phyloP scores from a whole-genome alignment of 176 grass and related monocot genomes.

The Zea luxurians region DNA sequence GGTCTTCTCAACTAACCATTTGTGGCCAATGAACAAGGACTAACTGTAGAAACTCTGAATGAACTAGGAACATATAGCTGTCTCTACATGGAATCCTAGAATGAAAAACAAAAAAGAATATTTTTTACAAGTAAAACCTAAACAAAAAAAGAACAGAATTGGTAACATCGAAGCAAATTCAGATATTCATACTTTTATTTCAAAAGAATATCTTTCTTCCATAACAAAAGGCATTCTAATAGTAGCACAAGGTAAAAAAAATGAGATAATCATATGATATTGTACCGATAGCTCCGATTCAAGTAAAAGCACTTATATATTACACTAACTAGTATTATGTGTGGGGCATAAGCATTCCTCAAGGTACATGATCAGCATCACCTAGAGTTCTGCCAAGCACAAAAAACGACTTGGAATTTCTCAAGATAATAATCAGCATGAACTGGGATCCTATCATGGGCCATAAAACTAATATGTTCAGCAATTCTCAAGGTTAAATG shows the following conservation, averaged over 20 bases:
- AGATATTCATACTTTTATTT: constrained; percentile 7
- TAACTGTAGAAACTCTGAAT: not conserved
- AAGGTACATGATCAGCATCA: constrained; percentile 4
- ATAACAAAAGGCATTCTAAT: constrained; percentile 2
- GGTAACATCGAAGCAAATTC: constrained; percentile 1
- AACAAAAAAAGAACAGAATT: not conserved
- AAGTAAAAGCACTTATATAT: constrained; percentile 21
- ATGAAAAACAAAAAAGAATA: not conserved
- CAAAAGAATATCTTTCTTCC: not conserved
- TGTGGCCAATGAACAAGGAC: not conserved
- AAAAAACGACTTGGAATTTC: not conserved
- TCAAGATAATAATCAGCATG: not conserved
- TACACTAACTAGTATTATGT: not conserved
- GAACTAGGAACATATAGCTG: not conserved
- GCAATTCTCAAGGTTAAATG: constrained; percentile 19
- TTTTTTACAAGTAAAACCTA: not conserved
- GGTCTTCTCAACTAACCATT: not conserved
- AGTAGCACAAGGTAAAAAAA: not conserved
- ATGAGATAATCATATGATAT: not conserved
- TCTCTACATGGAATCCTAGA: not conserved
- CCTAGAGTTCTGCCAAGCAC: not conserved
- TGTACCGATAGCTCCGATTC: not conserved
- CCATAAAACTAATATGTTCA: constrained; percentile 16
- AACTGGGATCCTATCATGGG: not conserved
- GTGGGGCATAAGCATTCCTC: not conserved